A percentile compares a stretch with the other conserved stretches of the same genome.
Conservation (phyloP, 108 stramenopile species). For the Nitzschia palea region DNA sequence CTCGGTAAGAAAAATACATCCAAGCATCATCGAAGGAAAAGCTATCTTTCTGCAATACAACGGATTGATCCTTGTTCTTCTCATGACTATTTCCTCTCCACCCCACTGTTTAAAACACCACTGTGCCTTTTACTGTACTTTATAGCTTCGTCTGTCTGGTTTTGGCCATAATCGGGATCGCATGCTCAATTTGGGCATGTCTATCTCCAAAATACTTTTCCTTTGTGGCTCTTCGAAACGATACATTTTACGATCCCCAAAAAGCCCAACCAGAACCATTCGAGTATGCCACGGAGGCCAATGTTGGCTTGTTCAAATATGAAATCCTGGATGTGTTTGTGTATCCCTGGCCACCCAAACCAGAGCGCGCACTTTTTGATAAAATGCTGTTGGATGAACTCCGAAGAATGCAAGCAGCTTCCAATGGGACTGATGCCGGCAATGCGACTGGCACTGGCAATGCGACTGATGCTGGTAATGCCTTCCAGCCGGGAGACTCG, state of each 20-base stretch:
- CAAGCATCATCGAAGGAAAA: too few species aligned
- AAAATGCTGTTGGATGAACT: conserved; percentile 29
- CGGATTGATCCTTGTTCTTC: background rate
- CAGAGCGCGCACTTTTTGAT: conserved; percentile 19
- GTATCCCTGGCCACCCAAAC: conserved; percentile 36
- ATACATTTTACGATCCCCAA: conserved; percentile 30
- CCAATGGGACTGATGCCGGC: background rate
- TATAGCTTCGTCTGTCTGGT: conserved; percentile 20
- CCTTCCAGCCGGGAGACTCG: background rate
- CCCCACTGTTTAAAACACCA: too few species aligned
- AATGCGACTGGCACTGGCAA: background rate
- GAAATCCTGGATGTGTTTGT: conserved; percentile 34
- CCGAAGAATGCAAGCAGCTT: conserved; percentile 5
- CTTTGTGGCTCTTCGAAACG: conserved; percentile 29
- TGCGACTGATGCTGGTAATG: background rate
- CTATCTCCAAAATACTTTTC: conserved; percentile 32
- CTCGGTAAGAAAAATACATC: too few species aligned
- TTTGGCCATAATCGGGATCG: conserved; percentile 20
- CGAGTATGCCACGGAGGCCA: conserved; percentile 33
- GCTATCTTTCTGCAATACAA: background rate
- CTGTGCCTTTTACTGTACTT: too few species aligned
- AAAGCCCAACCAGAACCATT: conserved; percentile 36
- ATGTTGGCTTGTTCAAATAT: conserved; percentile 36
- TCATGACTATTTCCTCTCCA: background rate
- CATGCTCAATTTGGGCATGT: conserved; percentile 18